These are phyloP conservation scores for Candida sanyiensis DNA, from an alignment of 805 yeast species.

Conservation along the genomic window DNA sequence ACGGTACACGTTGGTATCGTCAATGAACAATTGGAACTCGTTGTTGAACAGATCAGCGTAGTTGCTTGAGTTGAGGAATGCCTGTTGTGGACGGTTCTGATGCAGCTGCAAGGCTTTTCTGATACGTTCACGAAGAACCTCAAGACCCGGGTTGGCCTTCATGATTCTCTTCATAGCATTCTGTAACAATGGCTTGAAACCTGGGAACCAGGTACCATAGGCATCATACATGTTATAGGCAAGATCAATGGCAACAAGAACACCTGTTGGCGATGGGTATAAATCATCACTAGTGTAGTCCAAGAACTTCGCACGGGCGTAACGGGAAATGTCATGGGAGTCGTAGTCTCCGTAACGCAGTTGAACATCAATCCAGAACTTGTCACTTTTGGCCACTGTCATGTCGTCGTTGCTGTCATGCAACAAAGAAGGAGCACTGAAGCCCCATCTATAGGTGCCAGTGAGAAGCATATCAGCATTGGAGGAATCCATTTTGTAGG, in stretches of 20 bases:
- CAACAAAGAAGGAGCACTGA: conserved; percentile 73
- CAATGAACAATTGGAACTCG: conserved; percentile 81
- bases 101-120: conserved; percentile 90
- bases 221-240: conserved; percentile 96
- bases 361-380: conserved; percentile 94
- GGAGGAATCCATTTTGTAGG: conserved; percentile 95
- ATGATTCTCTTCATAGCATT: conserved; percentile 89
- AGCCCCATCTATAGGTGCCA: conserved; percentile 76
- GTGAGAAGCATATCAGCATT: conserved; percentile 83
- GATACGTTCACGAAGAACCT: conserved; percentile 86
- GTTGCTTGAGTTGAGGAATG: conserved; percentile 81
- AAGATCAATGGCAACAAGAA: conserved; percentile 83
- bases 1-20: conserved; percentile 90
- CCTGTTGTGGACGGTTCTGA: conserved; percentile 90
- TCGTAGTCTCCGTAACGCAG: conserved; percentile 95
- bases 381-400: conserved; percentile 51
- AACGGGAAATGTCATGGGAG: conserved; percentile 92
- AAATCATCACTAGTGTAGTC: conserved; percentile 88
- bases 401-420: conserved; percentile 63
- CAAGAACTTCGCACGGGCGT: conserved; percentile 85
- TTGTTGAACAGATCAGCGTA: conserved; percentile 84
- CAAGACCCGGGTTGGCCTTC: conserved; percentile 91
- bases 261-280: conserved; percentile 92
- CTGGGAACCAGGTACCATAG: conserved; percentile 97
- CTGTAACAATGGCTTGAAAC: conserved; percentile 82